Conservation (phyloP, 2,329 filamentous ascomycete species). For the Mycocentrospora acerina region DNA sequence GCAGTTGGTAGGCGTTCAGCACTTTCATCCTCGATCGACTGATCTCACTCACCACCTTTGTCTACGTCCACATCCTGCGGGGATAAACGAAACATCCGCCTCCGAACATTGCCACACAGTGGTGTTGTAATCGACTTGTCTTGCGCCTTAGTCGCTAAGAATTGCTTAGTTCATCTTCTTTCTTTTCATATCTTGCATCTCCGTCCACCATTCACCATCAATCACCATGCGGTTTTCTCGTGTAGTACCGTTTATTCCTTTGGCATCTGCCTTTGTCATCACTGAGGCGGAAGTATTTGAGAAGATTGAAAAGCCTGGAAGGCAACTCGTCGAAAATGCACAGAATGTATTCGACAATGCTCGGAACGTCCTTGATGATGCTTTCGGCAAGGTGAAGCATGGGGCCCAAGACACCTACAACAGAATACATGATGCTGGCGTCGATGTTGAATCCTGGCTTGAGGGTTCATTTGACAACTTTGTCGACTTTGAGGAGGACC, state of each 20-base stretch:
- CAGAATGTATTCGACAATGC: conserved; percentile 26
- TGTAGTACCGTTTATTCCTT: conserved; percentile 52
- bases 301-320: conserved; percentile 29
- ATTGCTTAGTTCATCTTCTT: conserved; percentile 10
- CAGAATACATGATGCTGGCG: conserved; percentile 47
- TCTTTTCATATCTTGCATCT: conserved; percentile 6
- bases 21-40: neutral
- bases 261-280: conserved; percentile 56
- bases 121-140: conserved; percentile 36
- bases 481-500: conserved; percentile 38
- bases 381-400: conserved; percentile 45
- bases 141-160: conserved; percentile 13
- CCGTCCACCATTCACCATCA: conserved; percentile 8
- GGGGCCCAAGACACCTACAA: conserved; percentile 40
- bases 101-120: conserved; percentile 19
- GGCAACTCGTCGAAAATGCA: conserved; percentile 19
- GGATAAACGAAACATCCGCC: neutral
- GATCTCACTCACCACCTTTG: too few relatives aligned
- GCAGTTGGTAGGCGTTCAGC: too few relatives aligned
- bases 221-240: conserved; percentile 52
- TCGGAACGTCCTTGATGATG: conserved; percentile 48
- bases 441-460: conserved; percentile 53
- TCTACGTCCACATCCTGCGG: too few relatives aligned
- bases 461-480: conserved; percentile 39
- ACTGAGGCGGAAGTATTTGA: conserved; percentile 53